A percentile compares a stretch with the other conserved stretches of the same genome.
Conservation (phyloP, 495 filamentous ascomycete species). For the Penicilliopsis zonata region DNA sequence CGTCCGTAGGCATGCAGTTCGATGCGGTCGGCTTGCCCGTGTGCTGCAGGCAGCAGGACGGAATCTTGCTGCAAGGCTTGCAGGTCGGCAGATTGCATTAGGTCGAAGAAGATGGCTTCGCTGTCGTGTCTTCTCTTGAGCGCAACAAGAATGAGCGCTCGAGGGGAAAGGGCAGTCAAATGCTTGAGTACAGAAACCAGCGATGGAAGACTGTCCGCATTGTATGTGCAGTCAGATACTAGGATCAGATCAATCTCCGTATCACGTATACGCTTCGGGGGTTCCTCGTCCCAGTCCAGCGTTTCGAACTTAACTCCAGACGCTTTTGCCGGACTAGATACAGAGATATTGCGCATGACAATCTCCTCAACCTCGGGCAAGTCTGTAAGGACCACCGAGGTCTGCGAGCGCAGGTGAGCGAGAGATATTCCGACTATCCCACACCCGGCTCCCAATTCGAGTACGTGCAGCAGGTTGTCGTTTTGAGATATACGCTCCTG, state of each 20-base stretch:
- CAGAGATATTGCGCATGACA: constrained; percentile 38
- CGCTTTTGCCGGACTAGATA: constrained; percentile 23
- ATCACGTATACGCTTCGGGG: constrained; percentile 24
- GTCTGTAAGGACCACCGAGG: constrained; percentile 66
- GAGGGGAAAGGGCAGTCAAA: constrained; percentile 37
- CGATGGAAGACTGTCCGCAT: constrained; percentile 64
- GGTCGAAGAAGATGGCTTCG: constrained; percentile 66
- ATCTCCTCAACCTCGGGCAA: constrained; percentile 65
- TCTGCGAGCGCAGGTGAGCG: constrained; percentile 41
- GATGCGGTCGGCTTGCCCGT: constrained; percentile 44
- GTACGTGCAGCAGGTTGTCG: constrained; percentile 33
- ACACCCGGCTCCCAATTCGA: constrained; percentile 79
- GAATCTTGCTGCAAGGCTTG: constrained; percentile 27
- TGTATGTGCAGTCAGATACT: constrained; percentile 93
- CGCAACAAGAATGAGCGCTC: constrained; percentile 53
- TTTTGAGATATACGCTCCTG: constrained; percentile 13
- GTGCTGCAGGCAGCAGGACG: constrained; percentile 46
- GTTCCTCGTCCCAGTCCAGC: constrained; percentile 62
- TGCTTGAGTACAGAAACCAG: constrained; percentile 58
- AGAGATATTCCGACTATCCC: constrained; percentile 73
- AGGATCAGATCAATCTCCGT: constrained; percentile 58
- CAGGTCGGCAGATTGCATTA: constrained; percentile 54
- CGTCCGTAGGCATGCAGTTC: constrained; percentile 43
- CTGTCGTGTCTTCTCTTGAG: constrained; percentile 79
- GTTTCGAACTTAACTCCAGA: constrained; percentile 40